Evolutionary conservation across 257 asterid genomes (phyloP).

Genomic region (Marsdenia floribunda): DNA sequence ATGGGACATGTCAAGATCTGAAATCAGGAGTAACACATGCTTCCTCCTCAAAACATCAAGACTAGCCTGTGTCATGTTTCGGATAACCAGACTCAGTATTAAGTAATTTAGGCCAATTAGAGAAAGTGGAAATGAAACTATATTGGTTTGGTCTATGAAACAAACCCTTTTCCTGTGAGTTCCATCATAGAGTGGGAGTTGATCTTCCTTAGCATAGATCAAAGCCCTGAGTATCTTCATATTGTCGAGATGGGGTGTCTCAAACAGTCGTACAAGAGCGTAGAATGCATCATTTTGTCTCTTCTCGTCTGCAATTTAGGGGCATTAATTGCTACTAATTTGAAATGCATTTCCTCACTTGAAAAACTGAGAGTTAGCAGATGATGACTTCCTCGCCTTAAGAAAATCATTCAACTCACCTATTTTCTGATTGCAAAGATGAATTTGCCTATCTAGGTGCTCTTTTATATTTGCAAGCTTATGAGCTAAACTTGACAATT

Average conservation of each 20-base stretch:
- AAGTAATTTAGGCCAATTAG: neutral
- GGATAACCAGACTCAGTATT: neutral
- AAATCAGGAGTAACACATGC: slow-evolving; percentile 61
- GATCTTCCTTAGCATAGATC: slow-evolving; percentile 31
- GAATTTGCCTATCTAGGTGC: slow-evolving; percentile 20
- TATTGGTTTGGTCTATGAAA: neutral
- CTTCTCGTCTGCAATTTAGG: slow-evolving; percentile 22
- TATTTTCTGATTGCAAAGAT: slow-evolving; percentile 14
- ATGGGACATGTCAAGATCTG: slow-evolving; percentile 58
- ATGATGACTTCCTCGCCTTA: neutral
- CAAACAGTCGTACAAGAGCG: slow-evolving; percentile 22
- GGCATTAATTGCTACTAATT: no score
- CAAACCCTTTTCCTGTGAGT: slow-evolving; percentile 25
- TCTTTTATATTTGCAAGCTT: slow-evolving; percentile 23
- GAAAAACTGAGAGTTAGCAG: neutral
- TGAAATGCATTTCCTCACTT: neutral
- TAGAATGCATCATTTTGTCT: slow-evolving; percentile 21
- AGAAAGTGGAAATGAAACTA: neutral
- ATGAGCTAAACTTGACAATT: slow-evolving; percentile 25
- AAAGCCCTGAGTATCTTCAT: slow-evolving; percentile 23
- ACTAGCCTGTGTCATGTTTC: slow-evolving; percentile 36
- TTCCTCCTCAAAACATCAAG: slow-evolving; percentile 60
- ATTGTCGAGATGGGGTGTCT: slow-evolving; percentile 25
- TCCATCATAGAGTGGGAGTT: slow-evolving; percentile 31
- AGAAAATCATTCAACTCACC: slow-evolving; percentile 2